Conservation (phyloP, 139 green algal species). For the Medakamo hakoo region DNA sequence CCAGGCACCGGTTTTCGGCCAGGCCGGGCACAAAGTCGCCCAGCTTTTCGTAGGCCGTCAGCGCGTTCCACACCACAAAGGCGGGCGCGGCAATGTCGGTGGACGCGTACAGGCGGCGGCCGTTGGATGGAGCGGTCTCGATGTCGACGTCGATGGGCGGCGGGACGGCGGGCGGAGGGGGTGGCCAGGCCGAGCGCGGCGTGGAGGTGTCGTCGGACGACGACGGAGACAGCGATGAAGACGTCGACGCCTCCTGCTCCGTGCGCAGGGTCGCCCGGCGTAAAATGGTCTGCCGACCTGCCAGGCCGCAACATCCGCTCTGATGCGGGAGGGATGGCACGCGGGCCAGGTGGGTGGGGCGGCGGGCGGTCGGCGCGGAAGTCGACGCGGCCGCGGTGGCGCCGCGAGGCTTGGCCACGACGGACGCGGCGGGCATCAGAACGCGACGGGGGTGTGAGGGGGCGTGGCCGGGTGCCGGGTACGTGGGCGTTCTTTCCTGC, state of each 20-base stretch:
- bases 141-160: slow-evolving; percentile 1
- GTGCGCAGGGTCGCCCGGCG: too few species aligned
- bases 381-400: too few species aligned
- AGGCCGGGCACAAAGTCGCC: slow-evolving; percentile 55
- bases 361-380: too few species aligned
- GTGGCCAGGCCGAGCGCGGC: background rate
- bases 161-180: background rate
- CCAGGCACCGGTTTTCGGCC: slow-evolving; percentile 52
- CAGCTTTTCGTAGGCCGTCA: slow-evolving; percentile 60
- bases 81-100: slow-evolving; percentile 33
- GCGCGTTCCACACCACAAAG: slow-evolving; percentile 31
- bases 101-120: slow-evolving; percentile 34
- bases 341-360: too few species aligned
- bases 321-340: too few species aligned
- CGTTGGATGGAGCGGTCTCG: slow-evolving; percentile 23
- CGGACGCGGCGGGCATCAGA: too few species aligned
- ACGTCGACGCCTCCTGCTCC: background rate
- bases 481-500: too few species aligned
- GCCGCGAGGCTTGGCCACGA: too few species aligned
- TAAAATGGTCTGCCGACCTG: too few species aligned
- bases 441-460: too few species aligned
- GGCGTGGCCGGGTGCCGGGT: too few species aligned
- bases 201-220: background rate
- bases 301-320: too few species aligned
- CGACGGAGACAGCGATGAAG: background rate